phyloP scores from a whole-genome alignment of 306 rosid species.

The Quercus aquifolioides region DNA sequence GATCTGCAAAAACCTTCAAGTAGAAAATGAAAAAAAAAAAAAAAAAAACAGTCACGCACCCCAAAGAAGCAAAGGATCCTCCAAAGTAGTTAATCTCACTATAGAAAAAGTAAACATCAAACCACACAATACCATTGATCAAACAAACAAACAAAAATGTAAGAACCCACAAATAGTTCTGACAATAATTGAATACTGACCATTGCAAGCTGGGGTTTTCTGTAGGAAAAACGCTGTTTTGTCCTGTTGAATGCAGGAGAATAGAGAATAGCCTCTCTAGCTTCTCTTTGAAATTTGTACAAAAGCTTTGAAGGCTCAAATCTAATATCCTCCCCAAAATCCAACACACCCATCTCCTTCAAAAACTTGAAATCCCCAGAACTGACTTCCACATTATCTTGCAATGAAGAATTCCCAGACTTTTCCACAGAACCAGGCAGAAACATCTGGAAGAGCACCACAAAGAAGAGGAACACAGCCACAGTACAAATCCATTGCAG shows the following conservation, averaged over 20 bases:
- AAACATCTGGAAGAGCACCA: slow-evolving; percentile 78
- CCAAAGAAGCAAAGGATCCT: background rate
- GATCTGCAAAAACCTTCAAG: slow-evolving; percentile 78
- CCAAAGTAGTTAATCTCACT: too few relatives aligned
- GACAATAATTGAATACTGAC: slow-evolving; percentile 41
- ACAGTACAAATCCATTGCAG: slow-evolving; percentile 94
- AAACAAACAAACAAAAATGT: background rate
- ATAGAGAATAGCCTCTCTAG: slow-evolving; percentile 31
- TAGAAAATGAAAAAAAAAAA: slow-evolving; percentile 13
- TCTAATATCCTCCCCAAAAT: slow-evolving; percentile 64
- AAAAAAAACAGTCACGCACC: background rate
- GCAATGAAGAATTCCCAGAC: slow-evolving; percentile 28
- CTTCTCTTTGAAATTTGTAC: slow-evolving; percentile 55
- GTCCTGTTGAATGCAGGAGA: slow-evolving; percentile 39
- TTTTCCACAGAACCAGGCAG: slow-evolving; percentile 81
- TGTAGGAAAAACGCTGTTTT: slow-evolving; percentile 49
- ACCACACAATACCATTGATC: background rate
- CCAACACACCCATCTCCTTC: slow-evolving; percentile 51
- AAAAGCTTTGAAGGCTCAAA: slow-evolving; percentile 63
- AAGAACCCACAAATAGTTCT: background rate
- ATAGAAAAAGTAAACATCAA: background rate
- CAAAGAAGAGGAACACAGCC: slow-evolving; percentile 68
- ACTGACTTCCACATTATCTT: slow-evolving; percentile 40
- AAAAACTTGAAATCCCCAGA: slow-evolving; percentile 42
- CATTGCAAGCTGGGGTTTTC: slow-evolving; percentile 89